Percentiles rank a stretch among this genome's conserved stretches.
These are phyloP conservation scores for Cutaneotrichosporon sp. DNA, from an alignment of 1,284 basidiomycete genomes.

Conservation along the genomic window DNA sequence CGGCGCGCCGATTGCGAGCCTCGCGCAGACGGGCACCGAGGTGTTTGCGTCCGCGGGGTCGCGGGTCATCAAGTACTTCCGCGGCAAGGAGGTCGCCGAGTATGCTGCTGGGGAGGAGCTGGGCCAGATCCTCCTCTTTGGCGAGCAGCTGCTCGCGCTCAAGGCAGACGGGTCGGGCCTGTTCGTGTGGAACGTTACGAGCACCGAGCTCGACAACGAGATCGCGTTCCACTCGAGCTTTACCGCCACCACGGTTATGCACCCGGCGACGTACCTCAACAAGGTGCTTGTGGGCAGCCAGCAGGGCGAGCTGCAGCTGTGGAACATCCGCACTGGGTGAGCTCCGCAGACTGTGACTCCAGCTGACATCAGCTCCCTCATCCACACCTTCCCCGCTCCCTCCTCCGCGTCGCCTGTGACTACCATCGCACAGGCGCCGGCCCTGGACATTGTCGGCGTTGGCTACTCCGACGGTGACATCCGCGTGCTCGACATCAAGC, in stretches of 20 bases:
- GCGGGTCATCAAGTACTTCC: conserved; percentile 72
- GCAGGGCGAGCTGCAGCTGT: conserved; percentile 84
- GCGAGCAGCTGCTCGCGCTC: conserved; percentile 73
- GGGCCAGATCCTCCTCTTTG: conserved; percentile 68
- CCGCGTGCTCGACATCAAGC: conserved; percentile 82
- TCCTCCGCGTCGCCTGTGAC: conserved; percentile 63
- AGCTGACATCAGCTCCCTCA: conserved; percentile 48
- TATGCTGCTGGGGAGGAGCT: conserved; percentile 46
- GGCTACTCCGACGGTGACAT: conserved; percentile 87
- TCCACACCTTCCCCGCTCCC: conserved; percentile 57
- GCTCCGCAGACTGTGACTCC: conserved; percentile 41
- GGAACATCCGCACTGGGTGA: conserved; percentile 85
- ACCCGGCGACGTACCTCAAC: conserved; percentile 96
- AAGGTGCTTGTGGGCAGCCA: conserved; percentile 85
- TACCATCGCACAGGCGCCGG: conserved; percentile 83
- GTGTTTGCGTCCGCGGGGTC: conserved; percentile 78
- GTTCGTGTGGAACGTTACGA: conserved; percentile 74
- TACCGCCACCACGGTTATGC: conserved; percentile 78
- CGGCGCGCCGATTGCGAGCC: conserved; percentile 68
- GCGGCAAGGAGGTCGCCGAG: conserved; percentile 70
- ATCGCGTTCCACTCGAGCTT: conserved; percentile 67
- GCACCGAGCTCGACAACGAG: conserved; percentile 41
- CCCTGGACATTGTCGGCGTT: conserved; percentile 91
- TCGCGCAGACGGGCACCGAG: conserved; percentile 81
- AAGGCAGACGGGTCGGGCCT: conserved; percentile 78